Evolutionary conservation across 352 stramenopile genomes (phyloP), one percentile per base, ranked within the genome.

Genomic region (Globisporangium acanthophoron): DNA sequence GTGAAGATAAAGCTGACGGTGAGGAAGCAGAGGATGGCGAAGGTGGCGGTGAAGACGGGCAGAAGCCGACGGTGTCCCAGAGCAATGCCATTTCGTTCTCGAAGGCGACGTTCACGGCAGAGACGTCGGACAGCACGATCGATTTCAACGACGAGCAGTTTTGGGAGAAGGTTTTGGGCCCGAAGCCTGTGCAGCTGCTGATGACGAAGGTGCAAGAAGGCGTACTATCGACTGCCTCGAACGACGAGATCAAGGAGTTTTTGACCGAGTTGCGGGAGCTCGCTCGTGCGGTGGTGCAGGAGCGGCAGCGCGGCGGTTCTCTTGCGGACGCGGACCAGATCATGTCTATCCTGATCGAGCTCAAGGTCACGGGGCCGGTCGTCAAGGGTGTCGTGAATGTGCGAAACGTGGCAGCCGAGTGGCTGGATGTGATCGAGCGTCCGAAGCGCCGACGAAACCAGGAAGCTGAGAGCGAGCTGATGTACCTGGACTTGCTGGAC

Each of bases 121-220:
- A 96, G 60, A 86, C 85, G 6, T 86, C 87, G 5, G 88, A 97
- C 66, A 80, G 78, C 6, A 94, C 80, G 20, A 95, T 95, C 52
- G 87, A 96, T 66, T 93, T 94, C 47, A 93, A 96, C 48, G 87
- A 96, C 52, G 86, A 93, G n/a, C 84, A 94, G 54, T 94, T 96
- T 35, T 95, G 85, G 85, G 87, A 96, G 56, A 96, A 97, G 65
- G 87, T 96, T 8, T 70, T 95, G 35, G 87, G 85, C 5, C 85
- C 85, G 16, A 94, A 96, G 56, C 80, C 75, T 47, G 86, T 92
- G 7, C 86, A 97, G 46, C 63, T 89, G 57, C 65, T 97, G 31
- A 90, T 96, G 78, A 88, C 84, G 9, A 92, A 94, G 56, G 82
- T 97, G 5, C 85, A 95, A 54, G 88, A 96, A 73, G 80, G 83